Conservation (phyloP, 192 early-diverging fungal species). For the Backusella morwellensis region DNA sequence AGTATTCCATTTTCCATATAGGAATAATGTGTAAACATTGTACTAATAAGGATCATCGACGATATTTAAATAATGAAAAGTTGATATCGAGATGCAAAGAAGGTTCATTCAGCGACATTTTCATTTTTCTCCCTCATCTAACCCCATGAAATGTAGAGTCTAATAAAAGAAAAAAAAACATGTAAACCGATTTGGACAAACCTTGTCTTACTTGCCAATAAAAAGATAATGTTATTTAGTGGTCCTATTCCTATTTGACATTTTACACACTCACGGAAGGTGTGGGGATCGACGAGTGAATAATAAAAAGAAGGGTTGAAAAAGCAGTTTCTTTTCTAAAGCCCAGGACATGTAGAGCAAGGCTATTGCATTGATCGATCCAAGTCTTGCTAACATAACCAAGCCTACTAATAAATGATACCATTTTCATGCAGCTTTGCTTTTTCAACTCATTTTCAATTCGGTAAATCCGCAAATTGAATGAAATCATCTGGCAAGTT, state of each 20-base stretch:
- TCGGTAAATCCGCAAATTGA: neutral
- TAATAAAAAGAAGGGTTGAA: neutral
- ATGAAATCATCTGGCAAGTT: neutral
- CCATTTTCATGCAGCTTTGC: neutral
- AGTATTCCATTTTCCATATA: neutral
- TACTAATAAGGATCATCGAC: neutral
- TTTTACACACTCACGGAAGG: no score
- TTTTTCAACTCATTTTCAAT: no score
- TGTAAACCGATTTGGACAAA: neutral
- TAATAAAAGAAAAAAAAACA: neutral
- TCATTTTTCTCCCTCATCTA: neutral
- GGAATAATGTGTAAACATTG: neutral
- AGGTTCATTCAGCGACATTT: neutral
- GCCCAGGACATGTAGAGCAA: neutral
- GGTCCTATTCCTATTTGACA: neutral
- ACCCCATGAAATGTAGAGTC: neutral
- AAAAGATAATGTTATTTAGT: neutral
- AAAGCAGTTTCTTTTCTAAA: neutral
- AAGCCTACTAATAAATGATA: neutral
- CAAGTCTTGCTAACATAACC: neutral
- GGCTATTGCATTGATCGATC: neutral
- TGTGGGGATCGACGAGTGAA: neutral
- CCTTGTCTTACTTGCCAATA: neutral
- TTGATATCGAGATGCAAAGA: neutral
- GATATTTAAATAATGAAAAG: neutral